Conservation (phyloP, 176 grass and related monocot species). For the Secale cereale region DNA sequence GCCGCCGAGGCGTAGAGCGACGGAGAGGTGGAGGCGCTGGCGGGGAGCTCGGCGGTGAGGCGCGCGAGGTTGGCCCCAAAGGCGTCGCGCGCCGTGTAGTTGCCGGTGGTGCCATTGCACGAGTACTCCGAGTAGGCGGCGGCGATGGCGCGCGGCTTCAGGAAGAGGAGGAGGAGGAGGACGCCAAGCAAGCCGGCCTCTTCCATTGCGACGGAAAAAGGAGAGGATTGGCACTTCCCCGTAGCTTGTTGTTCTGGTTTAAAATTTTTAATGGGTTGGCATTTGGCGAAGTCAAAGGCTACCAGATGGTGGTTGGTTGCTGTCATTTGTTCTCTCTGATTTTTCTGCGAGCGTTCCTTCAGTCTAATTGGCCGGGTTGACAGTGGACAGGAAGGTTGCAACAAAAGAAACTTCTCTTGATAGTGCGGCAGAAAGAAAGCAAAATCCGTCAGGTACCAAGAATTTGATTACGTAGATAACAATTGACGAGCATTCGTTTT, state of each 20-base stretch:
- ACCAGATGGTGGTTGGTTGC: background rate
- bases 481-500: background rate
- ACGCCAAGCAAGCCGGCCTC: background rate
- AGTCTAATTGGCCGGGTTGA: background rate
- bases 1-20: slow-evolving; percentile 13
- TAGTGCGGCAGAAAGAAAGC: background rate
- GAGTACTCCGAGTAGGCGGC: slow-evolving; percentile 31
- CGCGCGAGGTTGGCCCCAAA: slow-evolving; percentile 38
- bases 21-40: background rate
- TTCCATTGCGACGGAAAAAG: background rate
- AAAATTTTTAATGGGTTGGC: background rate
- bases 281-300: background rate
- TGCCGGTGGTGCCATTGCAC: slow-evolving; percentile 38
- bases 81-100: slow-evolving; percentile 25
- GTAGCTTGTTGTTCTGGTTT: background rate
- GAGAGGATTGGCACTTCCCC: background rate
- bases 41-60: slow-evolving; percentile 9
- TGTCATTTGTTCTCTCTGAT: background rate
- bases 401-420: background rate
- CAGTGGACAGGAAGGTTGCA: background rate
- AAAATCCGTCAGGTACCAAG: background rate
- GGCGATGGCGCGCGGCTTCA: background rate
- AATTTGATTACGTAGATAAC: background rate
- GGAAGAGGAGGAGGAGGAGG: background rate
- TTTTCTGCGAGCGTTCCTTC: background rate